phyloP scores from a whole-genome alignment of 306 rosid genomes.

The Datisca glomerata region DNA sequence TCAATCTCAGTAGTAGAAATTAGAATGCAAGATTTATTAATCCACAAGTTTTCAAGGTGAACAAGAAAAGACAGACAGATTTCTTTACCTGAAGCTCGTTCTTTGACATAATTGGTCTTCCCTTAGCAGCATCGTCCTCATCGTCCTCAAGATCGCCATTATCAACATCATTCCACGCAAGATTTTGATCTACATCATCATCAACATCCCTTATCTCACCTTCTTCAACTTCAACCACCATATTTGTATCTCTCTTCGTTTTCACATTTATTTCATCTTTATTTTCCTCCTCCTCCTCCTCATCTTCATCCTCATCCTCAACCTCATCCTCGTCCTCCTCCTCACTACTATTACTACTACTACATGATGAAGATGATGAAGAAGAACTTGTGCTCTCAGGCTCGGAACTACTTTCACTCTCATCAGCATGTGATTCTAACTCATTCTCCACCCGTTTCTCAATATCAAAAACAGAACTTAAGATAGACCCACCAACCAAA shows the following conservation, averaged over 20 bases:
- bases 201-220: constrained; percentile 55
- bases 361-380: constrained; percentile 19
- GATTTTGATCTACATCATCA: constrained; percentile 10
- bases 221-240: constrained; percentile 45
- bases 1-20: too few species aligned
- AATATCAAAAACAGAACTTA: constrained; percentile 7
- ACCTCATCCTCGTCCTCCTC: constrained; percentile 10
- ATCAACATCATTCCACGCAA: constrained; percentile 14
- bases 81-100: constrained; percentile 60
- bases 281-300: constrained; percentile 8
- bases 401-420: constrained; percentile 26
- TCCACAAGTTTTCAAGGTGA: neutral
- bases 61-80: neutral
- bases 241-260: neutral
- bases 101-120: constrained; percentile 49
- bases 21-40: constrained; percentile 5
- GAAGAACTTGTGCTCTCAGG: constrained; percentile 23
- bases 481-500: constrained; percentile 21
- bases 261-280: neutral
- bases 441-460: constrained; percentile 15
- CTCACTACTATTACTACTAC: constrained; percentile 12
- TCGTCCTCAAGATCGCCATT: constrained; percentile 6
- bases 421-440: constrained; percentile 5
- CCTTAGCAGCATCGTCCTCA: constrained; percentile 17
- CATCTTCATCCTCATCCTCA: constrained; percentile 3